Conservation (phyloP, 148 eudicot species). For the Camellia granthamiana region DNA sequence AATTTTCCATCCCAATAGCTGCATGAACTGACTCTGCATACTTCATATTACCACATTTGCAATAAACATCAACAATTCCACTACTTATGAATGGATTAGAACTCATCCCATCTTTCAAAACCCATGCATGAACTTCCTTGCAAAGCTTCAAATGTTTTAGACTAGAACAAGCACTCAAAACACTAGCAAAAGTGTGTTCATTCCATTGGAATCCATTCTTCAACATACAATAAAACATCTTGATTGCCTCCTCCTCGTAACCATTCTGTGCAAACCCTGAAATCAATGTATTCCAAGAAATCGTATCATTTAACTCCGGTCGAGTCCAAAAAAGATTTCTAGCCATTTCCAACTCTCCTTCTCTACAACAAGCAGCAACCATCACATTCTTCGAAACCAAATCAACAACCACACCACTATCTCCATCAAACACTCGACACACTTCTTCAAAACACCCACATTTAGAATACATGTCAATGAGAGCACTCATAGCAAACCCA, state of each 20-base stretch:
- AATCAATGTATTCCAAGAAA: constrained; percentile 86
- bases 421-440: constrained; percentile 36
- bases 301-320: constrained; percentile 59
- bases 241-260: constrained; percentile 45
- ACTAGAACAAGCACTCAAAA: constrained; percentile 68
- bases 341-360: constrained; percentile 58
- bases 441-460: constrained; percentile 66
- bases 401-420: constrained; percentile 32
- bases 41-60: constrained; percentile 68
- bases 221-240: constrained; percentile 52
- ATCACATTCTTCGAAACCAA: constrained; percentile 72
- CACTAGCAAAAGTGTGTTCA: constrained; percentile 71
- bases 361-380: constrained; percentile 81
- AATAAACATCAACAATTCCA: constrained; percentile 74
- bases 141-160: constrained; percentile 54
- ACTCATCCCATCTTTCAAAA: constrained; percentile 43
- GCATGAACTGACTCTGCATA: constrained; percentile 57
- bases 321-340: constrained; percentile 45
- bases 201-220: constrained; percentile 44
- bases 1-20: constrained; percentile 35
- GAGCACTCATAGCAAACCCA: constrained; percentile 62
- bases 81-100: constrained; percentile 59
- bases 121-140: constrained; percentile 78
- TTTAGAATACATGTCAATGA: constrained; percentile 87
- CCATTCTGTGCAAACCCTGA: constrained; percentile 72